A percentile compares a stretch with the other conserved stretches of the same genome.
These are phyloP conservation scores for Fraxinus albicans DNA, from an alignment of 305 asterid genomes.

Conservation along the genomic window DNA sequence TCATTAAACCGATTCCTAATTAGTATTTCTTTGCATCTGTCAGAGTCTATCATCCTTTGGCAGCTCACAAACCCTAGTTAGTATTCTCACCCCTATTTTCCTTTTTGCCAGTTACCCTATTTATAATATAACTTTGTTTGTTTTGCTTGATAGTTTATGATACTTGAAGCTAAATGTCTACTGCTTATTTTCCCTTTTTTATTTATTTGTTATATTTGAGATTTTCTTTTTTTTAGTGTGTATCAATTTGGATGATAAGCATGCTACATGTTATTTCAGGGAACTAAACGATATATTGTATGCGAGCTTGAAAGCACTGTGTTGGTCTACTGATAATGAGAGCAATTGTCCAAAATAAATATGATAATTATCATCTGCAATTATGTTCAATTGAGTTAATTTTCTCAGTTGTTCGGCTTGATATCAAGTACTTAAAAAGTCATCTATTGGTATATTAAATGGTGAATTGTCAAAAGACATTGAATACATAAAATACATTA, in stretches of 20 bases:
- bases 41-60: background rate
- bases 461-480: background rate
- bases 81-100: background rate
- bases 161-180: background rate
- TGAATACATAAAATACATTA: background rate
- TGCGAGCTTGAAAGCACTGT: background rate
- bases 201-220: background rate
- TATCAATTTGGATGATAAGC: background rate
- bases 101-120: background rate
- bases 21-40: background rate
- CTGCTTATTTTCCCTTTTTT: background rate
- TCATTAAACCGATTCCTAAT: background rate
- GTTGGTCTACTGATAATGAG: background rate
- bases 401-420: background rate
- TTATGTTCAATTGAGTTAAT: background rate
- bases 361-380: background rate
- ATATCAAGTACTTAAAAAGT: background rate
- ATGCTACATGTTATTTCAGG: background rate
- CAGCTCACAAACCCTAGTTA: background rate
- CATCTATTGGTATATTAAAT: background rate
- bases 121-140: background rate
- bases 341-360: slow-evolving; percentile 1
- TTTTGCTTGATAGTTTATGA: background rate
- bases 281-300: background rate
- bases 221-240: background rate